These are phyloP conservation scores for Fraxinus albicans DNA, from an alignment of 305 asterid species.

Conservation along the genomic window DNA sequence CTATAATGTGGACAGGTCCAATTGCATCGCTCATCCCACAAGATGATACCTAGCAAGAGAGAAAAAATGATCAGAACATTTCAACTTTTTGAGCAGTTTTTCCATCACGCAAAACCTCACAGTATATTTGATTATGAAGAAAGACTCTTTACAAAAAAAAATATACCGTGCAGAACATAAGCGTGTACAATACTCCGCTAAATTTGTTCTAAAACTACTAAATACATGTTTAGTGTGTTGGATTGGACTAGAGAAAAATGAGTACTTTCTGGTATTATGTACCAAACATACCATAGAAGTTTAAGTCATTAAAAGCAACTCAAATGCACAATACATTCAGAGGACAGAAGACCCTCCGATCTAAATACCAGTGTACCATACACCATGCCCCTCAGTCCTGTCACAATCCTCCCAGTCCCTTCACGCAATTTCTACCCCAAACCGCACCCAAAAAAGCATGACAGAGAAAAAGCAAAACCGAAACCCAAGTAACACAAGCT, in stretches of 20 bases:
- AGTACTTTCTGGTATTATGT: not conserved
- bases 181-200: not conserved
- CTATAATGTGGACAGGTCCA: conserved; percentile 90
- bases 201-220: not conserved
- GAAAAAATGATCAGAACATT: not conserved
- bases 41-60: conserved; percentile 55
- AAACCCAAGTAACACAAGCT: not conserved
- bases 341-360: not conserved
- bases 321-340: not conserved
- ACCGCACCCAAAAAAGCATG: not conserved
- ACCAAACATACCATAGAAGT: not conserved
- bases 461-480: not conserved
- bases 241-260: not conserved
- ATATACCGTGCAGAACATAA: not conserved
- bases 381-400: not conserved
- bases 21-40: conserved; percentile 97
- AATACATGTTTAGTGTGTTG: not conserved
- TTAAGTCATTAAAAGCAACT: not conserved
- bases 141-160: not conserved
- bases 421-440: not conserved
- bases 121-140: not conserved
- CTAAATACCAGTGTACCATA: not conserved
- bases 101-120: not conserved
- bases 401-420: not conserved
- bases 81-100: not conserved